A percentile compares a stretch with the other conserved stretches of the same genome.
Conservation (phyloP, 225 moss, liverwort and hornwort genomes). For the Climacium dendroides region DNA sequence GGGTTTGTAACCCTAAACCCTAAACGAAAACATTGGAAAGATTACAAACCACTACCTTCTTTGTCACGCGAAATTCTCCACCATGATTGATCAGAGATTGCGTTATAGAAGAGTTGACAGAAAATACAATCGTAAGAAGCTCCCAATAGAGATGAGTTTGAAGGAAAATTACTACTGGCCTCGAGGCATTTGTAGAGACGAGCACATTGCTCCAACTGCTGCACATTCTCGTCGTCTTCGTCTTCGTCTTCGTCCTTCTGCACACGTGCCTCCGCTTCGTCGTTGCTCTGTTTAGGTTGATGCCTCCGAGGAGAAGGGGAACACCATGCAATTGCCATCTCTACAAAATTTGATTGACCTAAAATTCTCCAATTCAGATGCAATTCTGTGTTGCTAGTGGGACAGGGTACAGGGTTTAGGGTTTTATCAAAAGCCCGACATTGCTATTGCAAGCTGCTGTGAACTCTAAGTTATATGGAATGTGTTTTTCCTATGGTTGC, state of each 20-base stretch:
- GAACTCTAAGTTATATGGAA: neutral
- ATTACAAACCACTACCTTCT: neutral
- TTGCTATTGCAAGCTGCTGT: no score
- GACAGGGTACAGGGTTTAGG: neutral
- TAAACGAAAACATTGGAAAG: neutral
- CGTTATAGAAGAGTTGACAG: neutral
- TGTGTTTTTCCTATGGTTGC: neutral
- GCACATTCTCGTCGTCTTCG: slow-evolving; percentile 32
- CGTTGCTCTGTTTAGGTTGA: neutral
- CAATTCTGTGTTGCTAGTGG: neutral
- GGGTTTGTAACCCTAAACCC: neutral
- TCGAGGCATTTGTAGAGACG: slow-evolving; percentile 41
- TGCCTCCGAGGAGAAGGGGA: neutral
- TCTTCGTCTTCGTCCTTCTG: neutral
- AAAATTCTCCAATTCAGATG: neutral
- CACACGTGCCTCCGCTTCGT: neutral
- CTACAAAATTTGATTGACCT: neutral
- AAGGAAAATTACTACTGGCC: neutral
- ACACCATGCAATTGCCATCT: neutral
- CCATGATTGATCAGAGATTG: neutral
- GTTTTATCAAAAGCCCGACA: neutral
- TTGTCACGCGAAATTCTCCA: neutral
- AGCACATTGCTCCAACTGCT: slow-evolving; percentile 35
- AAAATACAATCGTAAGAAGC: neutral
- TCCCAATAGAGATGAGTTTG: neutral